Percentiles rank a stretch among this genome's conserved stretches.
Evolutionary conservation across 116 monocot genomes (phyloP).

Genomic region (Papilionanthe hybrid): DNA sequence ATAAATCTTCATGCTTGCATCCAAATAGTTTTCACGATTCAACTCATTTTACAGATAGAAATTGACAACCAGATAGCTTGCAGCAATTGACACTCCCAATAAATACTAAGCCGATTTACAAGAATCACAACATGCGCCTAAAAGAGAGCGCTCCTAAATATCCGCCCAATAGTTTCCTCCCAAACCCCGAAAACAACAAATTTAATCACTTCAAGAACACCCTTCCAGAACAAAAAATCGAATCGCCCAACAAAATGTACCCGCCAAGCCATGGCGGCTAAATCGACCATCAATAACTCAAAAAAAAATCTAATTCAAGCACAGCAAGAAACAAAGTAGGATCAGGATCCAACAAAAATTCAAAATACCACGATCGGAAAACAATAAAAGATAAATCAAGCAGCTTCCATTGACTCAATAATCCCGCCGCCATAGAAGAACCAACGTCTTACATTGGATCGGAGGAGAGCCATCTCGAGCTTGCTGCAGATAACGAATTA

Average conservation of each 20-base stretch:
- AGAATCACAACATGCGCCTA: not conserved
- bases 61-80: not conserved
- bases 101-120: not conserved
- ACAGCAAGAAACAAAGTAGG: not conserved
- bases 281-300: not conserved
- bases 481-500: not conserved
- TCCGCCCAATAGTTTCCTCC: not conserved
- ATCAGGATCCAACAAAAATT: not conserved
- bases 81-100: not conserved
- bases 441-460: not conserved
- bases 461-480: conserved; percentile 3
- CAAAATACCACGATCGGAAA: not conserved
- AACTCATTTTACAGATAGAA: not conserved
- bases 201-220: not conserved
- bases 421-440: not conserved
- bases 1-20: not conserved
- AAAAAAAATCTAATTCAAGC: not conserved
- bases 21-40: not conserved
- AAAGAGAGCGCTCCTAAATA: not conserved
- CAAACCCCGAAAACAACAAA: not conserved
- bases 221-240: too few relatives aligned
- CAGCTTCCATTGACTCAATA: not conserved
- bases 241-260: not conserved
- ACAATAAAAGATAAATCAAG: not conserved
- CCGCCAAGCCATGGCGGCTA: not conserved